Evolutionary conservation across 257 asterid genomes (phyloP).

Genomic region (Primulina eburnea): DNA sequence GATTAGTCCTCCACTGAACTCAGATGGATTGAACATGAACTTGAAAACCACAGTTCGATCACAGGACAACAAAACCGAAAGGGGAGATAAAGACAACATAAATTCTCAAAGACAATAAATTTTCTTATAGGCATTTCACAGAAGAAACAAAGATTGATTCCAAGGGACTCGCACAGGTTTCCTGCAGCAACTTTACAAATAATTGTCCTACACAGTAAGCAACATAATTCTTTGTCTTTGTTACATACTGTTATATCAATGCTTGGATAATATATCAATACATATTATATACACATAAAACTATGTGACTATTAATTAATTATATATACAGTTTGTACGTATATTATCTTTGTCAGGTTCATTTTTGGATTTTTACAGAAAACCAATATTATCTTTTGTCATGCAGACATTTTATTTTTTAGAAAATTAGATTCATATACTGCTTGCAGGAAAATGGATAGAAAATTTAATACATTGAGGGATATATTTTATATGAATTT

Average conservation of each 20-base stretch:
- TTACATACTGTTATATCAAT: neutral
- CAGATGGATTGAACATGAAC: slow-evolving; percentile 25
- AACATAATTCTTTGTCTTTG: neutral
- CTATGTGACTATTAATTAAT: slow-evolving; percentile 1
- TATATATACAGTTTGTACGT: neutral
- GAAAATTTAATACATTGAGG: too few relatives aligned
- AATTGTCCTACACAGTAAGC: slow-evolving; percentile 24
- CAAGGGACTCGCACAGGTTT: neutral
- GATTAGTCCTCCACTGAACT: slow-evolving; percentile 35
- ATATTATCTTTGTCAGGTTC: too few relatives aligned
- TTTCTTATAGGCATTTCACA: neutral
- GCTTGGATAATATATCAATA: neutral
- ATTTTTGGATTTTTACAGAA: too few relatives aligned
- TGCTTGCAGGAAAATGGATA: too few relatives aligned
- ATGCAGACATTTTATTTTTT: too few relatives aligned
- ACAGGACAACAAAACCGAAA: slow-evolving; percentile 19
- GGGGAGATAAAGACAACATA: slow-evolving; percentile 28
- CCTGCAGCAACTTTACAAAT: slow-evolving; percentile 5
- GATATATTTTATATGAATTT: too few relatives aligned
- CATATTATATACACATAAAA: neutral
- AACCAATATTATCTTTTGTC: too few relatives aligned
- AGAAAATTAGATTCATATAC: too few relatives aligned
- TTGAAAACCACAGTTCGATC: slow-evolving; percentile 23
- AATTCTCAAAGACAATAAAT: slow-evolving; percentile 22
- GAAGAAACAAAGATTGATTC: neutral